Evolutionary conservation across 2,329 filamentous ascomycete species (phyloP).

Genomic region (Parafenestella ontariensis): DNA sequence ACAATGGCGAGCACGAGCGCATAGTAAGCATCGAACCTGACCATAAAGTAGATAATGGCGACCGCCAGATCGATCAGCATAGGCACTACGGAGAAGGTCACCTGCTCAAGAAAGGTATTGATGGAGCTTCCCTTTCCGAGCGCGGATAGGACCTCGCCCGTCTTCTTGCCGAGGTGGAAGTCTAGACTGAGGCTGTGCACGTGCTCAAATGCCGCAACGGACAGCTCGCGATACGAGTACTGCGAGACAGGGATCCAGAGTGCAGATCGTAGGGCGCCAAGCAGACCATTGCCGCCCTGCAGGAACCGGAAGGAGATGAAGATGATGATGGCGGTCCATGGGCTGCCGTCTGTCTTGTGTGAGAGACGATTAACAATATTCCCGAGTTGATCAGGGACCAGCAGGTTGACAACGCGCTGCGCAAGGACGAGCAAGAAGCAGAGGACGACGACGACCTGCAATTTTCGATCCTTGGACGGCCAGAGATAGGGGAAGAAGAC

Average conservation of each 20-base stretch:
- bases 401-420: conserved; percentile 83
- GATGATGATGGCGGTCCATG: conserved; percentile 76
- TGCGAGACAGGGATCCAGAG: conserved; percentile 98
- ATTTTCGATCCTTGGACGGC: conserved; percentile 78
- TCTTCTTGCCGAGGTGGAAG: conserved; percentile 96
- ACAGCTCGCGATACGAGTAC: conserved; percentile 93
- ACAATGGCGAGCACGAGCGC: conserved; percentile 88
- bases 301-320: conserved; percentile 81
- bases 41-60: conserved; percentile 81
- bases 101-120: conserved; percentile 94
- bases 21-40: conserved; percentile 85
- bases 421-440: conserved; percentile 82
- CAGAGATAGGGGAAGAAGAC: conserved; percentile 97
- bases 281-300: conserved; percentile 85
- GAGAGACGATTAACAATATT: conserved; percentile 78
- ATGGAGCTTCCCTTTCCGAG: conserved; percentile 96
- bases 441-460: conserved; percentile 80
- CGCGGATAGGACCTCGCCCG: conserved; percentile 92
- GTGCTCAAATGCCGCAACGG: conserved; percentile 95
- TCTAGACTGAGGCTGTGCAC: conserved; percentile 94
- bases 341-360: conserved; percentile 61
- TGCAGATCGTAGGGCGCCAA: conserved; percentile 81
- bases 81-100: conserved; percentile 93
- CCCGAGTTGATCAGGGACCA: conserved; percentile 84
- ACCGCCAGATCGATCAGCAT: conserved; percentile 91